Evolutionary conservation across 306 rosid species (phyloP), one percentile per base, ranked within the genome.

Genomic region (Lathyrus sativus): DNA sequence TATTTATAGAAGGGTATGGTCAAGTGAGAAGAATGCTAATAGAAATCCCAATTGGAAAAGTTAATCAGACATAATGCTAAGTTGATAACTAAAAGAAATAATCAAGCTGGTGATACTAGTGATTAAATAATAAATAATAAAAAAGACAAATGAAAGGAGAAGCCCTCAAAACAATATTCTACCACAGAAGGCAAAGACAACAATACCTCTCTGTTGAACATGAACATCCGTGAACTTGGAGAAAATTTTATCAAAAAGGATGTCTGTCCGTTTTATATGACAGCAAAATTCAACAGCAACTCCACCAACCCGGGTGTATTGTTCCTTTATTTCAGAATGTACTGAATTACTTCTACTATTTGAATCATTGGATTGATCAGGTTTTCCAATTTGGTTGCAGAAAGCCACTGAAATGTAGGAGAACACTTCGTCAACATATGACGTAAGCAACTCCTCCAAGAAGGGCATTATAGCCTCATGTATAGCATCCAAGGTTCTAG

Each of bases 251-350:
- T 93, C 97, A 85, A 93, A 93, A 81, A 93, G 96, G 62, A 93
- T 82, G 75, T 93, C 97, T 33, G 90, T 82, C 82, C 95, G 87
- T 81, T 87, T 90, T 87, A 90, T 84, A 78, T 93, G 99, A 66
- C 92, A 93, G 77, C 99, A 93, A 67, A 93, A 93, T 78, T 93
- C 99, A 75, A 93, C 99, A 33, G 99, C 97, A 71, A 93, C 99
- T 71, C 99, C 99, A 82, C 97, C 99, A 71, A 90, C 99, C 46
- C 96, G 95, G 31, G 85, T 78, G 68, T 86, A 90, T 74, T 93
- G 99, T 84, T 88, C 99, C 83, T 90, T 93, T 79, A 93, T 88
- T 76, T 90, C 96, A 70, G 83, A 72, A 75, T 84, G 87, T 78
- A 87, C 85, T 43, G 87, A 82, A 86, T 76, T 75, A 77, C 70